Percentiles rank a stretch among this genome's conserved stretches.
These are phyloP conservation scores for Macrolepiota albuminosa DNA, from an alignment of 768 basidiomycete genomes.

Conservation along the genomic window DNA sequence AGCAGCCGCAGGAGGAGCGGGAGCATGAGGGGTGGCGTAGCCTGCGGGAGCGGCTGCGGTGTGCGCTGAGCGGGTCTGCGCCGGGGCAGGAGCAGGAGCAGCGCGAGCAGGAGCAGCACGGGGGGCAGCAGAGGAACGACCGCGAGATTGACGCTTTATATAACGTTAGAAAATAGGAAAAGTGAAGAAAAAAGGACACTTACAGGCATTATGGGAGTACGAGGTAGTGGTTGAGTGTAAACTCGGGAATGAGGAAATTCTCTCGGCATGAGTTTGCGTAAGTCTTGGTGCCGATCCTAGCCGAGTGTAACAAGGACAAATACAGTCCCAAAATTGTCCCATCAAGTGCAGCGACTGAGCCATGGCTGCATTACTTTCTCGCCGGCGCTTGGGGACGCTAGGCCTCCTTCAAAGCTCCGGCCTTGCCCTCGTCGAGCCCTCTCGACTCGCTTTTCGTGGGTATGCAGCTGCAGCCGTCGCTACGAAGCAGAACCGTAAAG, in stretches of 20 bases:
- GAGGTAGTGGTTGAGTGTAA: constrained; percentile 27
- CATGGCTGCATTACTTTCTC: constrained; percentile 20
- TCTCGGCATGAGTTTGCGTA: constrained; percentile 14
- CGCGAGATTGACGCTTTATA: constrained; percentile 70
- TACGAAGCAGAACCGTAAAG: constrained; percentile 12
- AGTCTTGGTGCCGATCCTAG: neutral
- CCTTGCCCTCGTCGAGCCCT: constrained; percentile 7
- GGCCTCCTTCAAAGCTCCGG: constrained; percentile 5
- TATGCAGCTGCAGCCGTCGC: constrained; percentile 7
- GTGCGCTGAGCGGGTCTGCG: constrained; percentile 42
- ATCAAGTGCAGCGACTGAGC: neutral
- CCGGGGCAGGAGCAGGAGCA: constrained; percentile 38
- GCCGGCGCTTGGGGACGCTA: constrained; percentile 13
- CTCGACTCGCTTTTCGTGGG: constrained; percentile 6
- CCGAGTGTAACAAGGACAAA: constrained; percentile 6
- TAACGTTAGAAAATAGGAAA: neutral
- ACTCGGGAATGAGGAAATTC: constrained; percentile 16
- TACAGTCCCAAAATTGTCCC: constrained; percentile 1
- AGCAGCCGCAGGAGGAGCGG: constrained; percentile 37
- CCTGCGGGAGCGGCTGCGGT: constrained; percentile 49
- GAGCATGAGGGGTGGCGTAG: constrained; percentile 34
- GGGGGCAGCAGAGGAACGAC: constrained; percentile 58
- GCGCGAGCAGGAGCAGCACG: constrained; percentile 38
- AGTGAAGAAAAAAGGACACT: constrained; percentile 13
- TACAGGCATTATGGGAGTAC: constrained; percentile 33